phyloP scores from a whole-genome alignment of 305 asterid genomes.

The Solanum hybrid region DNA sequence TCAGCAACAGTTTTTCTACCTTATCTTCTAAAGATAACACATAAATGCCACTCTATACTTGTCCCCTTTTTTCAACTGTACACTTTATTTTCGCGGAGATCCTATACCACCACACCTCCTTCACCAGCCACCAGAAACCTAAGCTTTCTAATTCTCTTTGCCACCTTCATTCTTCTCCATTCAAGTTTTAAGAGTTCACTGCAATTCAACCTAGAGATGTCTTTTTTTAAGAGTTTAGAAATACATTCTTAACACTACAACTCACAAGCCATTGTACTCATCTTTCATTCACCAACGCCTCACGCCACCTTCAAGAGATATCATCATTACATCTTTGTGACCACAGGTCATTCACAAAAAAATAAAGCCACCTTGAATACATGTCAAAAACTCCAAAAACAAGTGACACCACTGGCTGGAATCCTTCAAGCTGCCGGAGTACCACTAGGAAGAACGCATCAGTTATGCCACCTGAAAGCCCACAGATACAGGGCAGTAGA shows the following conservation, averaged over 20 bases:
- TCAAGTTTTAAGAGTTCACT: neutral
- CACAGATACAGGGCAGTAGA: neutral
- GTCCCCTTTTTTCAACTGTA: neutral
- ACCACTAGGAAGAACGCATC: neutral
- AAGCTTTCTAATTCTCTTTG: neutral
- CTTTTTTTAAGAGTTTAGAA: neutral
- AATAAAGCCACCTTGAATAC: neutral
- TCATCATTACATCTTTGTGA: neutral
- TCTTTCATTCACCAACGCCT: neutral
- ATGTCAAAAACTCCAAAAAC: neutral
- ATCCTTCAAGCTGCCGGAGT: neutral
- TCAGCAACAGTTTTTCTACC: neutral
- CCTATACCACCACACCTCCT: neutral
- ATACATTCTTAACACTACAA: neutral
- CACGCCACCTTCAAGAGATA: neutral
- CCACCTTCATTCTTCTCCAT: neutral
- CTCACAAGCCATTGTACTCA: neutral
- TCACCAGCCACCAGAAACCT: neutral
- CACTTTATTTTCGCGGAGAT: neutral
- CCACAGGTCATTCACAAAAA: neutral
- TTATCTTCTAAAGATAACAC: neutral
- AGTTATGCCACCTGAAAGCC: neutral
- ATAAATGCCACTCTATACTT: neutral
- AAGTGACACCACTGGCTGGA: neutral
- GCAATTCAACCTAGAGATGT: neutral